Conservation (phyloP, 768 basidiomycete species). For the Tricholoma furcatifolium region DNA sequence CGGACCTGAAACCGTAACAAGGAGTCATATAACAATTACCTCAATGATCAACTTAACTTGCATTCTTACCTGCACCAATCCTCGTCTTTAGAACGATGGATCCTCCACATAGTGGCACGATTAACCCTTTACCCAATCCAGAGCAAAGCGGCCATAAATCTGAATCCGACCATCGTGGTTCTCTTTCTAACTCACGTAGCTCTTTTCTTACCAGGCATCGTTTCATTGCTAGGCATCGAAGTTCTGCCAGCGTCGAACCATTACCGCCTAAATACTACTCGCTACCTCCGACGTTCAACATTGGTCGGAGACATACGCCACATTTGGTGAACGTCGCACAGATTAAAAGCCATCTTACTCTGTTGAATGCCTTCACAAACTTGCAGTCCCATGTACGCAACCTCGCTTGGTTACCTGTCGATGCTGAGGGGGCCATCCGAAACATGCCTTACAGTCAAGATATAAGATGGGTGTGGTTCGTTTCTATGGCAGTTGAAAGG, state of each 20-base stretch:
- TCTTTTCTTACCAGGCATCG: not conserved
- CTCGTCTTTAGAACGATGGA: slow-evolving; percentile 1
- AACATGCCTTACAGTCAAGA: slow-evolving; percentile 8
- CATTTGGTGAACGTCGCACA: slow-evolving; percentile 9
- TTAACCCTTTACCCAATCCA: not conserved
- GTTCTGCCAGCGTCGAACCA: not conserved
- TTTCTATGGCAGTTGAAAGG: slow-evolving; percentile 16
- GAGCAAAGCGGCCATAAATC: not conserved
- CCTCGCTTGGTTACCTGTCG: not conserved
- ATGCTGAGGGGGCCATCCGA: not conserved
- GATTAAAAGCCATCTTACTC: slow-evolving; percentile 12
- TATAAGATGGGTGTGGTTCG: slow-evolving; percentile 15
- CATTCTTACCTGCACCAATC: too few relatives aligned
- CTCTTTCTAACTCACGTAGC: not conserved
- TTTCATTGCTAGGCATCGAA: not conserved
- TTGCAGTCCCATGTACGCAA: not conserved
- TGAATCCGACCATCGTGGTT: not conserved
- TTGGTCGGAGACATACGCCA: slow-evolving; percentile 2
- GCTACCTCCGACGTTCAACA: slow-evolving; percentile 5
- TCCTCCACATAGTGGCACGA: not conserved
- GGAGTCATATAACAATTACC: too few relatives aligned
- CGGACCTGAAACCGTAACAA: not conserved
- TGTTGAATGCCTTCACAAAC: slow-evolving; percentile 6
- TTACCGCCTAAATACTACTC: not conserved
- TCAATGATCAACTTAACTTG: too few relatives aligned